phyloP scores from a whole-genome alignment of 192 early-diverging fungal genomes.

The Linnemannia hyalina region DNA sequence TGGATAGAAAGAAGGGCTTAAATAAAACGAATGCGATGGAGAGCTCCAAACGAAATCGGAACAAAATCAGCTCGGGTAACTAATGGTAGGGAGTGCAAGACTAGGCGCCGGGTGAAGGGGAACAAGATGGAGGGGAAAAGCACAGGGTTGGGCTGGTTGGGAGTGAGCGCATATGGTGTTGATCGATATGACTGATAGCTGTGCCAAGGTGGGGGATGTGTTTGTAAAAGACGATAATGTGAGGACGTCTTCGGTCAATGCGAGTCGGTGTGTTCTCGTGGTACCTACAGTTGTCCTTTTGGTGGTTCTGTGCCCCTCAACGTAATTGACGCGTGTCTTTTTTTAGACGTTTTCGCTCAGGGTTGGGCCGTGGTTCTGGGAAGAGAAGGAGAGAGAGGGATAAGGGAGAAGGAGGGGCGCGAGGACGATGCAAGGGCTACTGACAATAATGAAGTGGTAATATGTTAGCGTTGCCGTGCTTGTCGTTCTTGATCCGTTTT shows the following conservation, averaged over 20 bases:
- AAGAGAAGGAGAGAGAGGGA: neutral
- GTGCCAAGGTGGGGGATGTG: neutral
- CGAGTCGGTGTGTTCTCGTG: constrained; percentile 7
- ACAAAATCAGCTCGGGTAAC: neutral
- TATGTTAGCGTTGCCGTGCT: neutral
- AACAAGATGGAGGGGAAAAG: neutral
- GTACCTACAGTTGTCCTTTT: neutral
- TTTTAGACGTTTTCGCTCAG: neutral
- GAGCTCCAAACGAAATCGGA: neutral
- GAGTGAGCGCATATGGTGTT: neutral
- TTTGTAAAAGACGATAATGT: too few relatives aligned
- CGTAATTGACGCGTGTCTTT: neutral
- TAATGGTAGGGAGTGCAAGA: neutral
- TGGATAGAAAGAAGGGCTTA: constrained; percentile 10
- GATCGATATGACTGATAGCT: neutral
- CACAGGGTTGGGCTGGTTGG: neutral
- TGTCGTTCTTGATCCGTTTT: neutral
- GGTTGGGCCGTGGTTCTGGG: neutral
- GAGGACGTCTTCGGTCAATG: neutral
- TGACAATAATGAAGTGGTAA: neutral
- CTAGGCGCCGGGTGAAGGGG: neutral
- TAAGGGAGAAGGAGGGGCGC: neutral
- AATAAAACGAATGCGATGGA: neutral
- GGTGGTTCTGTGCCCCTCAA: neutral
- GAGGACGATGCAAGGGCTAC: constrained; percentile 4